Conservation (phyloP, 768 basidiomycete species). For the Leccinum barrowsii region DNA sequence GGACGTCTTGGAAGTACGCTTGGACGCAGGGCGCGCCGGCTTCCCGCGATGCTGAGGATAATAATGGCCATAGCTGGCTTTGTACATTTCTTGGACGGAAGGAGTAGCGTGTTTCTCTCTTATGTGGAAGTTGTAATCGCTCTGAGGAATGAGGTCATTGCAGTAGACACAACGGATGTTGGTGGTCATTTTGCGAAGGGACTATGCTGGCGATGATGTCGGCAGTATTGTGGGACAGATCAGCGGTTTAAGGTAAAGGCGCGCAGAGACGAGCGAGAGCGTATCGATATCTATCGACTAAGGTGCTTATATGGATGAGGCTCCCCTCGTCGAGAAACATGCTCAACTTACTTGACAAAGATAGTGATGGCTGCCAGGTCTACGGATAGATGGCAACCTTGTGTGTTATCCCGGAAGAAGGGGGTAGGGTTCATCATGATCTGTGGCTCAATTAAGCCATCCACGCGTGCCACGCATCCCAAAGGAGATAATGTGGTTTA, state of each 20-base stretch:
- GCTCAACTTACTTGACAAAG: neutral
- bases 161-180: slow-evolving; percentile 16
- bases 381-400: neutral
- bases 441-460: neutral
- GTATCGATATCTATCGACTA: neutral
- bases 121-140: slow-evolving; percentile 9
- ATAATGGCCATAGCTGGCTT: neutral
- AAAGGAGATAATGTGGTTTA: slow-evolving; percentile 3
- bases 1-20: neutral
- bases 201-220: neutral
- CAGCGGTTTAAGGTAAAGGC: neutral
- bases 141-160: slow-evolving; percentile 1
- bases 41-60: neutral
- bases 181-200: slow-evolving; percentile 1
- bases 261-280: neutral
- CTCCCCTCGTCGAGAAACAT: neutral
- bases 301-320: neutral
- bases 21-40: neutral
- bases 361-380: neutral
- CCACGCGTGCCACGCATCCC: neutral
- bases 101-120: slow-evolving; percentile 10
- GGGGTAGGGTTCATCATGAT: neutral
- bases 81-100: slow-evolving; percentile 7
- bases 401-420: neutral
- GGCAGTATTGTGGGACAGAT: neutral